Base-by-base conservation (phyloP, 768 basidiomycete species). In the Hypsizygus marmoreus region DNA sequence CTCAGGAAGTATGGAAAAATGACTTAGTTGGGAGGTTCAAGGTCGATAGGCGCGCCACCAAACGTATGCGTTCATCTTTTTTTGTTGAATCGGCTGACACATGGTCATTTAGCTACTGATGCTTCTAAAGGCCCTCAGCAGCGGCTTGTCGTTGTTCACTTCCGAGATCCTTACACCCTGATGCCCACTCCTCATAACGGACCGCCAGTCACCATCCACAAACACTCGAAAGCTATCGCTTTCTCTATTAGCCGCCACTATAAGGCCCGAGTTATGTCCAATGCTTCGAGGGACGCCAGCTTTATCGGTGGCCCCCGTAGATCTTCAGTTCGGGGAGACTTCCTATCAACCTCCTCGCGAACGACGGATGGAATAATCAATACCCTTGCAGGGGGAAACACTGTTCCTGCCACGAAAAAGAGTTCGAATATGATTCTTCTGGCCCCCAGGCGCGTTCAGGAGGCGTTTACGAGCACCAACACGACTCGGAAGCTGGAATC, bases 171-270 rank as follows among this genome's bases (percentile, higher is more conserved):
- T 0, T 77, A 69, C 49, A 63, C 68, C n/a, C 63, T 62, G 29
- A 55, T 58, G 35, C 54, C 46, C 4, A 14, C 77, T 77, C 45
- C 79, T 83, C 66, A 64, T 24, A 74, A 73, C 25, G 84, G 86
- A 1, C 87, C 88, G 0, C 69, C 73, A 17, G 74, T 80, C 25
- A 82, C 86, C 43, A 80, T 92, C 24, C 91, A 92, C 65, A 88
- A 88, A 54, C 90, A 92, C 59, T 88, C 90, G 1, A 81, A 86
- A 43, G 85, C 86, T 3, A 67, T 79, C 23, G 90, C 87, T 1
- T 91, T 90, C 64, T 90, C 89, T 0, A 79, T 92, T 37, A 84
- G 85, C 63, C 80, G 90, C 19, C 78, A 80, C 44, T 81, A 85
- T 43, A 63, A 60, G 24, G 59, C 67, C 42, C 63, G 66, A 14